Percentiles rank a stretch among this genome's conserved stretches.
Evolutionary conservation across 78 protist genomes (phyloP).

Genomic region (Dictyostelium citrinum): DNA sequence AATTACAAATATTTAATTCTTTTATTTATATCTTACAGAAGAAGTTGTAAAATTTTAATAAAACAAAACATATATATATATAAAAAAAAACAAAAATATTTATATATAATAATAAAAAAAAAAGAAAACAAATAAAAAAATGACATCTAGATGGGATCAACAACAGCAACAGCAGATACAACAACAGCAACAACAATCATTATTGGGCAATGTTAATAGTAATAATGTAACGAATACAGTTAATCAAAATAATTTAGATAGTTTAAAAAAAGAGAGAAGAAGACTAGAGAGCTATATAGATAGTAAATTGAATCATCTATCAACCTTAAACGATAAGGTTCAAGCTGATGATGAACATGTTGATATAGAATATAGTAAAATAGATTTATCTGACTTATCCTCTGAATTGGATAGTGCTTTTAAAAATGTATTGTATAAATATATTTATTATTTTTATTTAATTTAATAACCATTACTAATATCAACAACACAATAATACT

Average conservation of each 20-base stretch:
- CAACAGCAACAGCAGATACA: background rate
- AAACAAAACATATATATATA: too few relatives aligned
- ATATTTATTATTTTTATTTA: too few relatives aligned
- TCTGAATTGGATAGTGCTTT: constrained; percentile 42
- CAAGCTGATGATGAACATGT: constrained; percentile 2
- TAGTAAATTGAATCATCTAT: constrained; percentile 20
- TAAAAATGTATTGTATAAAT: constrained; percentile 28
- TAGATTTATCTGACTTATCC: constrained; percentile 29
- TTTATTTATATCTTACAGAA: background rate
- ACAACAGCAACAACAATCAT: background rate
- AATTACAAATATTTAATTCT: background rate
- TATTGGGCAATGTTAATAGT: background rate
- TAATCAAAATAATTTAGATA: constrained; percentile 5
- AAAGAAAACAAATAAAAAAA: background rate
- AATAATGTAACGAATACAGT: background rate
- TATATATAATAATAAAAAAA: background rate
- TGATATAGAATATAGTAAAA: constrained; percentile 9
- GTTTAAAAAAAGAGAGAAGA: constrained; percentile 59
- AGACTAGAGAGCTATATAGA: constrained; percentile 36
- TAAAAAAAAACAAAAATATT: too few relatives aligned
- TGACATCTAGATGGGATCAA: constrained; percentile 62
- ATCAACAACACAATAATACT: background rate
- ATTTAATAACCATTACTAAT: background rate
- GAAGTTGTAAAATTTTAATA: background rate
- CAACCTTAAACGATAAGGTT: constrained; percentile 46